Conservation (phyloP, 208 protist genomes). For the Acanthamoeba castellanii region DNA sequence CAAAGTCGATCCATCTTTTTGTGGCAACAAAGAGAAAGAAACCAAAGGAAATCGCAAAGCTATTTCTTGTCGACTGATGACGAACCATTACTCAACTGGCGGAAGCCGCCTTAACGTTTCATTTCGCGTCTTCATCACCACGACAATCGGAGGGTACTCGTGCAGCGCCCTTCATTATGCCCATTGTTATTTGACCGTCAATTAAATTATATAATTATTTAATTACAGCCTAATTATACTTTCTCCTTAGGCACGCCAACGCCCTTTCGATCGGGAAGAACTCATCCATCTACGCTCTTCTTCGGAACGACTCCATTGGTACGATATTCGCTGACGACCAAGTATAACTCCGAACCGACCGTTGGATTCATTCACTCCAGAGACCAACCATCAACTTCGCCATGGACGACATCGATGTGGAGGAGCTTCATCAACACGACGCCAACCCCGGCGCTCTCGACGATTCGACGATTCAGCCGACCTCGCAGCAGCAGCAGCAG, state of each 20-base stretch:
- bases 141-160: background rate
- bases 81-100: too few relatives aligned
- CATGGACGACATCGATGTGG: slow-evolving; percentile 54
- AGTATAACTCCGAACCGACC: too few relatives aligned
- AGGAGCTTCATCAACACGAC: slow-evolving; percentile 50
- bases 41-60: too few relatives aligned
- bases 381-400: background rate
- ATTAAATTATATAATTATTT: slow-evolving; percentile 33
- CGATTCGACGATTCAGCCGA: background rate
- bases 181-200: background rate
- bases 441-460: background rate
- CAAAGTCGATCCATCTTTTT: too few relatives aligned
- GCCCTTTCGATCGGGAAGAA: background rate
- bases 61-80: too few relatives aligned
- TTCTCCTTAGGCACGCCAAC: background rate
- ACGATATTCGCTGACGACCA: too few relatives aligned
- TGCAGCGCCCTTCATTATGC: background rate
- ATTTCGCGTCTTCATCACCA: background rate
- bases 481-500: background rate
- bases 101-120: too few relatives aligned
- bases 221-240: background rate
- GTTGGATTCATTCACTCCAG: too few relatives aligned
- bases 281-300: background rate
- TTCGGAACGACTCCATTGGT: background rate
- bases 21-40: too few relatives aligned